A percentile compares a stretch with the other conserved stretches of the same genome.
Evolutionary conservation across 306 rosid genomes (phyloP).

Genomic region (Leucaena leucocephala): DNA sequence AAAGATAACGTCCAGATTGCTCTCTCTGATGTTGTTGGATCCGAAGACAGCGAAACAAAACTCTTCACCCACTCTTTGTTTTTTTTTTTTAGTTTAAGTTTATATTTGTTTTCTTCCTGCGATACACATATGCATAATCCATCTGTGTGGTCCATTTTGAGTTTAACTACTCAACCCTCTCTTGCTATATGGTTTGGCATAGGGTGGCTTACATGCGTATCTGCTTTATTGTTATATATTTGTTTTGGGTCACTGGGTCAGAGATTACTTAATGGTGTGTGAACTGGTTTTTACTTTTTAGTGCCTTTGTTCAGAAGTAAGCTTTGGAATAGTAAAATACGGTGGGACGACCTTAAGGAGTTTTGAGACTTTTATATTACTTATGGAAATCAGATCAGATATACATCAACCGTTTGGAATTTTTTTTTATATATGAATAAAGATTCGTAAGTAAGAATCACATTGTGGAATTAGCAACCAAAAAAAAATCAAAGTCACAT

Average conservation of each 20-base stretch:
- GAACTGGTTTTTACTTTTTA: slow-evolving; percentile 15
- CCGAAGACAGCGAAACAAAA: slow-evolving; percentile 47
- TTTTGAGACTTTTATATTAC: neutral
- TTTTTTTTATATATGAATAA: neutral
- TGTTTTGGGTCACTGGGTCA: neutral
- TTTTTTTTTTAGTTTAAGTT: neutral
- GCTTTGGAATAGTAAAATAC: slow-evolving; percentile 28
- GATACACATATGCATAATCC: slow-evolving; percentile 12
- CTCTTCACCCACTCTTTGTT: slow-evolving; percentile 27
- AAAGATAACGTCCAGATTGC: slow-evolving; percentile 45
- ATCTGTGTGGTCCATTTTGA: slow-evolving; percentile 11
- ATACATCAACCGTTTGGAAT: neutral
- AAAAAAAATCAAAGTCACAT: neutral
- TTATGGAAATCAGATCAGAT: slow-evolving; percentile 10
- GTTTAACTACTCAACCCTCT: neutral
- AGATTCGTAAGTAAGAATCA: slow-evolving; percentile 10
- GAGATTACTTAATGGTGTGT: slow-evolving; percentile 18
- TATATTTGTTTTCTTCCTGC: slow-evolving; percentile 8
- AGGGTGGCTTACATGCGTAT: slow-evolving; percentile 3
- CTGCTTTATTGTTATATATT: slow-evolving; percentile 2
- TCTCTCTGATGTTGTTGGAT: slow-evolving; percentile 54
- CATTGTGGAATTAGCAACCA: slow-evolving; percentile 10
- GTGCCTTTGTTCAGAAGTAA: slow-evolving; percentile 30
- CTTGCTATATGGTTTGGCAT: slow-evolving; percentile 19
- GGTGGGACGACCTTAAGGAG: slow-evolving; percentile 14